Evolutionary conservation across 805 yeast genomes (phyloP).

Genomic region (Tetrapisispora iriomotensis): DNA sequence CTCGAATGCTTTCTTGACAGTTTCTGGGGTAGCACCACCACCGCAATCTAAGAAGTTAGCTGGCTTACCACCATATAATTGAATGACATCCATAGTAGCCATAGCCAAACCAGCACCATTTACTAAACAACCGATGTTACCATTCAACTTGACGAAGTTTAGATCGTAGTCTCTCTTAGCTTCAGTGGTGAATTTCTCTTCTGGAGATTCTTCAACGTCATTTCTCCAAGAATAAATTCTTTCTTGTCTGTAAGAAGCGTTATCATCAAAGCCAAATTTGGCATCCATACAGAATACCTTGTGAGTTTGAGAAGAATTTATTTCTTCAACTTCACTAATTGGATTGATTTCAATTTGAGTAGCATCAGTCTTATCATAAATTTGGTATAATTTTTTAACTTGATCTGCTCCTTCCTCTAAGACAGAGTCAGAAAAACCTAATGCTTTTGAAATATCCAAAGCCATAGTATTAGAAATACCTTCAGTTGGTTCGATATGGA

Average conservation of each 20-base stretch:
- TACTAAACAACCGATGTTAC: slow-evolving; percentile 97
- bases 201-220: slow-evolving; percentile 93
- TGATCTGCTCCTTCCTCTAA: slow-evolving; percentile 80
- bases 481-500: slow-evolving; percentile 57
- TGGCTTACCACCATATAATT: slow-evolving; percentile 96
- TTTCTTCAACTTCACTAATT: slow-evolving; percentile 80
- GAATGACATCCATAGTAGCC: slow-evolving; percentile 99
- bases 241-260: slow-evolving; percentile 88
- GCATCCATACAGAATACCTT: slow-evolving; percentile 98
- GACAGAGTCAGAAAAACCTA: slow-evolving; percentile 73
- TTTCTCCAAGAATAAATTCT: slow-evolving; percentile 97
- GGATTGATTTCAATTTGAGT: slow-evolving; percentile 99
- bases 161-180: slow-evolving; percentile 81
- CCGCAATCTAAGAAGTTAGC: slow-evolving; percentile 99
- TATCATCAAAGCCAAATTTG: slow-evolving; percentile 95
- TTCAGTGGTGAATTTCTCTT: slow-evolving; percentile 55
- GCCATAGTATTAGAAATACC: slow-evolving; percentile 81
- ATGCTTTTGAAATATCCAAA: slow-evolving; percentile 58
- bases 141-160: slow-evolving; percentile 95
- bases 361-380: slow-evolving; percentile 85
- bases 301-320: slow-evolving; percentile 35
- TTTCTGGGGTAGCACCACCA: slow-evolving; percentile 99
- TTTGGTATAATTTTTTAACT: slow-evolving; percentile 77
- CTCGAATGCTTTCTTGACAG: slow-evolving; percentile 93
- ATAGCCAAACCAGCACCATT: slow-evolving; percentile 99